Evolutionary conservation across 768 basidiomycete genomes (phyloP), one percentile per base, ranked within the genome.

Genomic region (Hemileccinum impolitum): DNA sequence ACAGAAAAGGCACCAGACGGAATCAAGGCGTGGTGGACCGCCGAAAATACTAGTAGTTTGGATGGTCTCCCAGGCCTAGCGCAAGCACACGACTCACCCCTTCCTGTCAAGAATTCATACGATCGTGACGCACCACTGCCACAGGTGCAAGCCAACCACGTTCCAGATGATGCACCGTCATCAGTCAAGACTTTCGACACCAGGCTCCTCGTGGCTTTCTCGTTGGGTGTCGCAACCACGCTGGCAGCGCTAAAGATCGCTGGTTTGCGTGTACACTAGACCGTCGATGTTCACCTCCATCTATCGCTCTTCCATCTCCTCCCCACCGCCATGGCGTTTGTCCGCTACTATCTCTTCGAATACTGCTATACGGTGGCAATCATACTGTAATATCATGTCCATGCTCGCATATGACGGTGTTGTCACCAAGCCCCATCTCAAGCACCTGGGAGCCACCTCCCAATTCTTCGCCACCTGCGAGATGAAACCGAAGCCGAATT

Each of bases 1-100:
- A 44, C 43, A 52, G 34, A 56, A 55, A 49, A 61, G 67, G 35
- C 71, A 21, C 30, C 47, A 4, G 69, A 72, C 3, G 82, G 81
- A 2, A 70, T 85, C 56, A 77, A 73, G 56, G 60, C 70, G 3
- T 85, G 81, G 69, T 85, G 83, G 82, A 59, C 58, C 17, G 59
- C 58, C 8, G 68, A 72, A 43, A 87, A 87, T 54, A 32, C 65
- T 7, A 61, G 55, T 31, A 83, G 81, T 48, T 56, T 84, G 17
- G 82, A 85, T 52, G 82, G 82, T 9, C 70, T 85, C 7, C 76
- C 80, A 0, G 82, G 70, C 0, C 55, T 85, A 34, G 38, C 53
- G 6, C 39, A 51, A 5, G 77, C 73, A 11, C 65, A 60, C 44
- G 42, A 54, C 28, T 48, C 54, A 4, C 11, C 25, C 2, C 14